Percentiles rank a stretch among this genome's conserved stretches.
Evolutionary conservation across 2,329 filamentous ascomycete species (phyloP).

Genomic region (Ophiostoma populinum): DNA sequence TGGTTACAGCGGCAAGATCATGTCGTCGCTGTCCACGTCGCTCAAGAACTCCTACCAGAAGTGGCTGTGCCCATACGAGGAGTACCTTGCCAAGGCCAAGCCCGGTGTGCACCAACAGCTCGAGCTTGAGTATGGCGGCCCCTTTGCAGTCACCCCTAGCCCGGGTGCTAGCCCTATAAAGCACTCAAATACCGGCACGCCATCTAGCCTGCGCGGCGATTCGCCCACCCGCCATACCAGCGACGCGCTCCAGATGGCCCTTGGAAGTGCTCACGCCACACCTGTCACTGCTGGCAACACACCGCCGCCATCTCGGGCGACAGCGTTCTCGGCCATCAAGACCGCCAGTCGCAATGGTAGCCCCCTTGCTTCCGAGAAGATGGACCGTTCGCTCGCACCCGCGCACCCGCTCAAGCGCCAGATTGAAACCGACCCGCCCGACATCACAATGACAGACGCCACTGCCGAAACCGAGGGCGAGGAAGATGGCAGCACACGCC

Average conservation of each 20-base stretch:
- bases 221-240: constrained; percentile 47
- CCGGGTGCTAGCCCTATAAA: constrained; percentile 47
- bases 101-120: constrained; percentile 93
- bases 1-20: constrained; percentile 97
- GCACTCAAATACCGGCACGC: constrained; percentile 41
- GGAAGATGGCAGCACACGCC: constrained; percentile 54
- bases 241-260: constrained; percentile 33
- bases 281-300: constrained; percentile 23
- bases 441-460: constrained; percentile 29
- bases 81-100: constrained; percentile 79
- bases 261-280: constrained; percentile 27
- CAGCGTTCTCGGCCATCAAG: constrained; percentile 60
- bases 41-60: constrained; percentile 96
- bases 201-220: constrained; percentile 39
- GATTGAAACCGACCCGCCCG: constrained; percentile 37
- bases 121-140: constrained; percentile 82
- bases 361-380: constrained; percentile 43
- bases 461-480: constrained; percentile 30
- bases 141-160: constrained; percentile 59
- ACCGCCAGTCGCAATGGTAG: constrained; percentile 43
- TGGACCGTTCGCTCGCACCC: too few species aligned
- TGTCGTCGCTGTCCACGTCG: constrained; percentile 95
- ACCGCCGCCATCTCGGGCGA: constrained; percentile 33
- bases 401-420: constrained; percentile 61
- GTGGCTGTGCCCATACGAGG: constrained; percentile 93